Percentiles rank a stretch among this genome's conserved stretches.
Evolutionary conservation across 257 asterid species (phyloP).

Genomic region (Solanum sejunctum): DNA sequence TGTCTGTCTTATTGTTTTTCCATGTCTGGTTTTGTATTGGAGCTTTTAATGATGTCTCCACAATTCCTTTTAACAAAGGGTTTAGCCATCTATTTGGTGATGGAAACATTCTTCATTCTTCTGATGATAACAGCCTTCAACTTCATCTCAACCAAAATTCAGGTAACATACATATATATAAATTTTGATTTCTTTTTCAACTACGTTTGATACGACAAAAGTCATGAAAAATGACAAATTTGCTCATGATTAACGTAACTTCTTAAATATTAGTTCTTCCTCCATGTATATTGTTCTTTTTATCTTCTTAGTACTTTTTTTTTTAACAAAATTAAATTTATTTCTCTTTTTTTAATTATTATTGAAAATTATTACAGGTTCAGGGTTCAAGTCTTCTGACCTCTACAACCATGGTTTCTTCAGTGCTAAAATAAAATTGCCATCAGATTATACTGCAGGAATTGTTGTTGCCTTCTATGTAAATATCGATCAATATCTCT

Average conservation of each 20-base stretch:
- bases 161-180: constrained; percentile 17
- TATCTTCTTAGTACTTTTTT: no score
- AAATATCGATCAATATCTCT: not conserved
- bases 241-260: not conserved
- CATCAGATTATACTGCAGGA: constrained; percentile 87
- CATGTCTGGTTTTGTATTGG: constrained; percentile 9
- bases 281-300: no score
- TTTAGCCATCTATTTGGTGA: constrained; percentile 68
- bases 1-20: constrained; percentile 7
- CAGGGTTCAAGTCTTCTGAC: constrained; percentile 85
- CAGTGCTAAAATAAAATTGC: constrained; percentile 82
- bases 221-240: not conserved
- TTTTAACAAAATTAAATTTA: not conserved
- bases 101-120: constrained; percentile 34
- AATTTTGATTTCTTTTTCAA: not conserved
- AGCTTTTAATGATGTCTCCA: constrained; percentile 23
- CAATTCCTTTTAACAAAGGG: constrained; percentile 41
- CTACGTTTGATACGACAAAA: not conserved
- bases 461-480: constrained; percentile 90
- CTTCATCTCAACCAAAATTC: constrained; percentile 74
- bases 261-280: no score
- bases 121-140: constrained; percentile 39
- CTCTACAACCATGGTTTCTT: constrained; percentile 76
- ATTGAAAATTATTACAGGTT: constrained; percentile 29
- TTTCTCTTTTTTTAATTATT: not conserved